These are phyloP conservation scores for Debaryomycetaceae sp. DNA, from an alignment of 1,139 yeast genomes.

Conservation along the genomic window DNA sequence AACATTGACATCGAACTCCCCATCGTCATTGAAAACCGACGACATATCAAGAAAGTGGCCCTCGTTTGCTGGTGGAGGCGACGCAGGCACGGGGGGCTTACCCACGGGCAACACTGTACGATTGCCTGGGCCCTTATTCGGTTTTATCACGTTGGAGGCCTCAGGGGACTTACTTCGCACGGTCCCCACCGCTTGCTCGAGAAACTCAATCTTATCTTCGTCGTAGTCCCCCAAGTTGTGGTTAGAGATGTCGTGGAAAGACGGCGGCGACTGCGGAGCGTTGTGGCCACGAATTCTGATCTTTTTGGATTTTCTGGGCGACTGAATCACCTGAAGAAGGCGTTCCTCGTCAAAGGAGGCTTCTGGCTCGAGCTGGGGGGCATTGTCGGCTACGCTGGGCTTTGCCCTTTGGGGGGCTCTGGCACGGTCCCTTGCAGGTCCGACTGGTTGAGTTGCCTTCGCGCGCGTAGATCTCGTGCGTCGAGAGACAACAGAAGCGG, in stretches of 20 bases:
- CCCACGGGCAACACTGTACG: no score
- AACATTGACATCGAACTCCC: slow-evolving; percentile 1
- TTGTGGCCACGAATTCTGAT: slow-evolving; percentile 14
- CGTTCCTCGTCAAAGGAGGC: slow-evolving; percentile 10
- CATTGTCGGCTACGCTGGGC: no score
- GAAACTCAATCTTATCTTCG: slow-evolving; percentile 25
- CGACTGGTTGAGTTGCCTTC: no score
- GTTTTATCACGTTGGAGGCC: no score
- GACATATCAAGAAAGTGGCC: slow-evolving; percentile 1
- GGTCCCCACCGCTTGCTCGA: slow-evolving; percentile 18
- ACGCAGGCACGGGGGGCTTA: no score
- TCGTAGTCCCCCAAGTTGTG: slow-evolving; percentile 36
- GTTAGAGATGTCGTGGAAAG: slow-evolving; percentile 24
- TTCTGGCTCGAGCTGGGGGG: no score
- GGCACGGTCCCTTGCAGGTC: no score
- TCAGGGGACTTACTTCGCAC: no score
- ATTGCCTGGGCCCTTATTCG: no score
- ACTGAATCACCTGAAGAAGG: slow-evolving; percentile 11
- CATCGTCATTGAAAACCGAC: slow-evolving; percentile 5
- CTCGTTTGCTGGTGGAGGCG: slow-evolving; percentile 1
- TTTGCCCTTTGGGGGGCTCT: no score
- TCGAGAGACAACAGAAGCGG: no score
- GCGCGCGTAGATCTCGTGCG: no score
- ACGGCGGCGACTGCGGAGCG: slow-evolving; percentile 10
- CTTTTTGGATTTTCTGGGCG: slow-evolving; percentile 15